Conservation (phyloP, 1,284 basidiomycete species). For the Taiwanofungus camphoratus region DNA sequence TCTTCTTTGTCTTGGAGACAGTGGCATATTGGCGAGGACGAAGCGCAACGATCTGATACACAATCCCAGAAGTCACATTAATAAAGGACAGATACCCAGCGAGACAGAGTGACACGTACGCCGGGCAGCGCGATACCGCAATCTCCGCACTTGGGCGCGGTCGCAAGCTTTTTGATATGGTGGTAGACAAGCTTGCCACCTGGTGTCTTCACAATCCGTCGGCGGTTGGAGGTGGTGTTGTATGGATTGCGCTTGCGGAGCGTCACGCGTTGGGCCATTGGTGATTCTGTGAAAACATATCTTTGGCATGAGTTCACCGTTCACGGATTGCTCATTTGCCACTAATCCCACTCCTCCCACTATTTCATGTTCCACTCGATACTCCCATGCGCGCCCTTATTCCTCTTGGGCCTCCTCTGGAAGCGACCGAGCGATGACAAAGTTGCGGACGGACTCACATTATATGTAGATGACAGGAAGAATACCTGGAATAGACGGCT, state of each 20-base stretch:
- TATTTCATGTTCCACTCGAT: not conserved
- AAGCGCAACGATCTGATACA: slow-evolving; percentile 77
- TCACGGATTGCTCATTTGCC: not conserved
- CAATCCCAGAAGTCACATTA: not conserved
- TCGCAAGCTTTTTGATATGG: slow-evolving; percentile 82
- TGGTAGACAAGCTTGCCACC: slow-evolving; percentile 91
- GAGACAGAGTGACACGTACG: slow-evolving; percentile 48
- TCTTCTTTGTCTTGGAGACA: slow-evolving; percentile 94
- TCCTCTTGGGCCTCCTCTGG: not conserved
- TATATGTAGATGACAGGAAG: slow-evolving; percentile 10
- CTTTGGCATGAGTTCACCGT: slow-evolving; percentile 16
- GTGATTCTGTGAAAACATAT: slow-evolving; percentile 16
- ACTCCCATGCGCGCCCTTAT: slow-evolving; percentile 18
- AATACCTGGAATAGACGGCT: slow-evolving; percentile 8
- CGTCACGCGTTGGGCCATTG: slow-evolving; percentile 98
- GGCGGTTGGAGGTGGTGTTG: slow-evolving; percentile 97
- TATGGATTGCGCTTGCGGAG: slow-evolving; percentile 98
- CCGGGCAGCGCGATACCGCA: slow-evolving; percentile 89
- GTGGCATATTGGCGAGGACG: slow-evolving; percentile 90
- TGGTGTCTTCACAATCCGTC: slow-evolving; percentile 96
- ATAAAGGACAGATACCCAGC: not conserved
- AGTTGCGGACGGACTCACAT: no score
- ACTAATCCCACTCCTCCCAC: not conserved
- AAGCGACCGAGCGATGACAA: no score
- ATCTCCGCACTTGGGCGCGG: slow-evolving; percentile 96